phyloP scores from a whole-genome alignment of 257 asterid species.

The Nicotiana obtusifolia region DNA sequence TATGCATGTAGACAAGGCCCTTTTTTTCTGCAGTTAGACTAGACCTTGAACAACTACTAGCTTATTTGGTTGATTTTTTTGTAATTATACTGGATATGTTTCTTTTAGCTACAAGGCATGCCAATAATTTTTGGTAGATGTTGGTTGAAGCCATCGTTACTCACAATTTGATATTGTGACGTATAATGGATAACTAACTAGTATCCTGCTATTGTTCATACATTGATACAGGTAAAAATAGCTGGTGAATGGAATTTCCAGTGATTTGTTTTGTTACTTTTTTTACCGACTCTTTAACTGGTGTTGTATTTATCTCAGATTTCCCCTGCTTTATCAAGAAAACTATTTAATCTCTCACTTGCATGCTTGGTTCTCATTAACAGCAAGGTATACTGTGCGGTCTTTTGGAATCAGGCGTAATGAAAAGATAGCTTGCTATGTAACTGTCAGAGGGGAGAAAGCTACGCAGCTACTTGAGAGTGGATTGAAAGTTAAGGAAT shows the following conservation, averaged over 20 bases:
- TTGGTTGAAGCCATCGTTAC: neutral
- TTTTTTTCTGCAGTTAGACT: neutral
- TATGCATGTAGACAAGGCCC: neutral
- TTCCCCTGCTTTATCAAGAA: neutral
- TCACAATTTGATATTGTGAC: neutral
- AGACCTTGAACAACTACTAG: neutral
- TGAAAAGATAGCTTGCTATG: slow-evolving; percentile 73
- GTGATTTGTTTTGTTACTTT: neutral
- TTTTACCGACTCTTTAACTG: neutral
- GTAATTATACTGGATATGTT: neutral
- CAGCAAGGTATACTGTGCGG: slow-evolving; percentile 73
- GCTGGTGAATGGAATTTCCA: neutral
- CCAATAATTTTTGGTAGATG: neutral
- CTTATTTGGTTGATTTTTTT: neutral
- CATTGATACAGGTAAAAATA: neutral
- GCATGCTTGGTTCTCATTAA: neutral
- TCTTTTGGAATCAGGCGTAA: slow-evolving; percentile 76
- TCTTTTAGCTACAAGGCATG: neutral
- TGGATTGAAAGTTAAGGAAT: slow-evolving; percentile 65
- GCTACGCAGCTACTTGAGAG: slow-evolving; percentile 70
- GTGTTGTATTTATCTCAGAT: neutral
- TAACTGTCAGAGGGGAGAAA: slow-evolving; percentile 59
- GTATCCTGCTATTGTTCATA: neutral
- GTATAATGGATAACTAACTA: neutral
- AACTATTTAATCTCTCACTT: neutral